A percentile compares a stretch with the other conserved stretches of the same genome.
Evolutionary conservation across 2,329 filamentous ascomycete genomes (phyloP).

Genomic region (Lachnellula subtilissima): DNA sequence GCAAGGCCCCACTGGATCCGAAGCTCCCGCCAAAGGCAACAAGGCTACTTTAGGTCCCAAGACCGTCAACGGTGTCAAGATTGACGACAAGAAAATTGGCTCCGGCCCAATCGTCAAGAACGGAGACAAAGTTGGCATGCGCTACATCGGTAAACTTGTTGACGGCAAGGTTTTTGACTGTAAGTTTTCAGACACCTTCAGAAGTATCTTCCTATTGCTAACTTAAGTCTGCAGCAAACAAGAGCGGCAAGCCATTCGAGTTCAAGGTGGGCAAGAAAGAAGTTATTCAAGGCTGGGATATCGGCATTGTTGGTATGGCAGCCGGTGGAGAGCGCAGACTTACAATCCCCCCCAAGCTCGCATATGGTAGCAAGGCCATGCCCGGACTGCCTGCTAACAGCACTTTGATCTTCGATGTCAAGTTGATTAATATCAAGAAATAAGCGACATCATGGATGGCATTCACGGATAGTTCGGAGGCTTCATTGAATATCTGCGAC

Average conservation of each 20-base stretch:
- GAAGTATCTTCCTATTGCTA: constrained; percentile 20
- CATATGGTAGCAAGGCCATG: constrained; percentile 79
- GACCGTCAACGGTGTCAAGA: constrained; percentile 79
- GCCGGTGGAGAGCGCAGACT: constrained; percentile 91
- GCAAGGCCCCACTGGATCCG: constrained; percentile 81
- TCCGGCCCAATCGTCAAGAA: constrained; percentile 81
- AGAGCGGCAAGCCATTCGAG: constrained; percentile 95
- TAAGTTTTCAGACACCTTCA: constrained; percentile 43
- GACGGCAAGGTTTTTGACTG: constrained; percentile 94
- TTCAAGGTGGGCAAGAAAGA: constrained; percentile 94
- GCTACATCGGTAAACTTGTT: constrained; percentile 95
- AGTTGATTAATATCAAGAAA: constrained; percentile 72
- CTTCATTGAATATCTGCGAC: constrained; percentile 12
- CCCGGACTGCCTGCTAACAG: constrained; percentile 90
- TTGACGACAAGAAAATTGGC: constrained; percentile 94
- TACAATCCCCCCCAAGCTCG: constrained; percentile 79
- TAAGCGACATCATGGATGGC: constrained; percentile 40
- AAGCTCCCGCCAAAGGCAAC: constrained; percentile 11
- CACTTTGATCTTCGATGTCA: constrained; percentile 86
- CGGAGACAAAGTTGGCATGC: constrained; percentile 85
- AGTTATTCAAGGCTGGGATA: constrained; percentile 99
- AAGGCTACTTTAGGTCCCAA: constrained; percentile 63
- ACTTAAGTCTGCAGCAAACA: constrained; percentile 64
- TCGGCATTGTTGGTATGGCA: constrained; percentile 87
- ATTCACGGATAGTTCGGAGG: not conserved